A percentile compares a stretch with the other conserved stretches of the same genome.
These are phyloP conservation scores for Symbiodinium pilosum DNA, from an alignment of 73 alveolate species.

Conservation along the genomic window DNA sequence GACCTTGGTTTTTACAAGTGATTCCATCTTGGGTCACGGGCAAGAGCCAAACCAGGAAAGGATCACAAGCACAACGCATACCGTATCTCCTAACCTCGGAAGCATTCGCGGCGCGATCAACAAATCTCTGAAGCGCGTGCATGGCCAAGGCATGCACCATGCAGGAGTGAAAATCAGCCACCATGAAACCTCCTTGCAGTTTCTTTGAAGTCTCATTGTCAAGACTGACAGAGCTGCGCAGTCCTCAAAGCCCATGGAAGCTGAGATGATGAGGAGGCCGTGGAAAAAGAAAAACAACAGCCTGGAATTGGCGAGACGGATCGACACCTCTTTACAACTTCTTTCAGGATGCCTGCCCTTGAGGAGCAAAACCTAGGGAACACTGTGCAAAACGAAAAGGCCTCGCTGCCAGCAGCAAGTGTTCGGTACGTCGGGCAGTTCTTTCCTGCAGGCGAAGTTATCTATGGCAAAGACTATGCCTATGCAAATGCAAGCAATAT, in stretches of 20 bases:
- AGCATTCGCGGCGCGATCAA: too few relatives aligned
- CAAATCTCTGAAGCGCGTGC: too few relatives aligned
- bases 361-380: not conserved
- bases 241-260: slow-evolving; percentile 28
- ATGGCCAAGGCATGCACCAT: slow-evolving; percentile 15
- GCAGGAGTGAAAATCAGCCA: slow-evolving; percentile 75
- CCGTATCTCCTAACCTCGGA: slow-evolving; percentile 45
- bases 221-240: too few relatives aligned
- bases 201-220: too few relatives aligned
- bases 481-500: too few relatives aligned
- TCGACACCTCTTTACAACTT: not conserved
- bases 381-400: not conserved
- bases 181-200: slow-evolving; percentile 26
- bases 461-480: too few relatives aligned
- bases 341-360: not conserved
- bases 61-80: slow-evolving; percentile 47
- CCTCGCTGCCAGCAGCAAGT: slow-evolving; percentile 80
- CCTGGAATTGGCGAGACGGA: not conserved
- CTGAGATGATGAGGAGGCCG: slow-evolving; percentile 60
- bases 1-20: too few relatives aligned
- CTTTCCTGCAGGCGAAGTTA: slow-evolving; percentile 51
- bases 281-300: slow-evolving; percentile 56
- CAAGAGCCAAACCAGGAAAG: slow-evolving; percentile 89
- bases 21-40: too few relatives aligned
- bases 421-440: slow-evolving; percentile 55